These are phyloP conservation scores for Fibroporia radiculosa DNA, from an alignment of 768 basidiomycete species.

Conservation along the genomic window DNA sequence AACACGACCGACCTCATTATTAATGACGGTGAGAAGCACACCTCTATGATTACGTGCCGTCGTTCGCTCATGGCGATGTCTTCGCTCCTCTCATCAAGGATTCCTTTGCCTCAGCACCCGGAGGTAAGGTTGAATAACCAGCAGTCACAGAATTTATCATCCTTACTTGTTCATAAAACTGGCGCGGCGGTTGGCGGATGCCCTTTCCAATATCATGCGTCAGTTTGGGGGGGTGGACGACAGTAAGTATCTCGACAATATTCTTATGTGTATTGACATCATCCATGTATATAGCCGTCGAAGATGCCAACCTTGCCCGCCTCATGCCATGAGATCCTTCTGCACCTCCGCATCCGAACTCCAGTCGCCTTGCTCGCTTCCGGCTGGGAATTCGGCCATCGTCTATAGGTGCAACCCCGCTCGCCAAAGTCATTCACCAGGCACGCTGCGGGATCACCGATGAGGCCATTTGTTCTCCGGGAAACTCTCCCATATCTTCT, in stretches of 20 bases:
- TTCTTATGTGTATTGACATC: background rate
- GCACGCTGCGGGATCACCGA: slow-evolving; percentile 27
- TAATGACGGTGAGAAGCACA: slow-evolving; percentile 2
- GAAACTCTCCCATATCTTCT: slow-evolving; percentile 15
- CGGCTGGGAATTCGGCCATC: slow-evolving; percentile 14
- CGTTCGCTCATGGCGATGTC: slow-evolving; percentile 9
- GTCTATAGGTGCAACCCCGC: slow-evolving; percentile 12
- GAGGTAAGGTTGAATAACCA: too few species aligned
- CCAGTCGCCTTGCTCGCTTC: slow-evolving; percentile 30
- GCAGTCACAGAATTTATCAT: too few species aligned
- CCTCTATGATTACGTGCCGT: slow-evolving; percentile 14
- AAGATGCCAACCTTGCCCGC: slow-evolving; percentile 4
- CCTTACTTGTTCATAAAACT: too few species aligned
- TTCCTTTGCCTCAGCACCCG: too few species aligned
- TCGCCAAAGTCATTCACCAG: slow-evolving; percentile 26
- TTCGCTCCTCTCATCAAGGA: slow-evolving; percentile 6
- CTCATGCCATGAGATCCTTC: slow-evolving; percentile 12
- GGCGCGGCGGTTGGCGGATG: too few species aligned
- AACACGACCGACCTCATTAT: slow-evolving; percentile 4
- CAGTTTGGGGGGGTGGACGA: background rate
- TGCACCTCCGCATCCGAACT: slow-evolving; percentile 20
- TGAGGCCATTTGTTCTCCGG: slow-evolving; percentile 13
- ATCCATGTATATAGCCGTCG: background rate
- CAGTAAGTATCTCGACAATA: background rate
- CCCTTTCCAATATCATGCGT: background rate